These are phyloP conservation scores for Boletus pseudo-olivaceus DNA, from an alignment of 768 basidiomycete genomes.

Conservation along the genomic window DNA sequence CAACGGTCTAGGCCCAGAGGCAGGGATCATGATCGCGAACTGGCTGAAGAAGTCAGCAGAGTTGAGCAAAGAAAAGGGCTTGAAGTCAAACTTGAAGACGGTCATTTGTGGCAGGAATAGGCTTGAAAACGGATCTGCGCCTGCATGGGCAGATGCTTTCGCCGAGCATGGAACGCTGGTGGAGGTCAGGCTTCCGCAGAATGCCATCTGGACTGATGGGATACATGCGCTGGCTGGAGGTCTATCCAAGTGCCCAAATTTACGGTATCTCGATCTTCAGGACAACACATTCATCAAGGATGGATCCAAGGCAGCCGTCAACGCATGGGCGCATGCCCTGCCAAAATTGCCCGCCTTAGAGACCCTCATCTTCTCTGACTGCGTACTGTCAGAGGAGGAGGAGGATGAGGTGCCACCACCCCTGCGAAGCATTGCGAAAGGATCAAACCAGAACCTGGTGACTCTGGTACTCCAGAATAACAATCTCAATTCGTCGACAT, in stretches of 20 bases:
- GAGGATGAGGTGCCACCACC: conserved; percentile 76
- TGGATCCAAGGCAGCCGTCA: conserved; percentile 53
- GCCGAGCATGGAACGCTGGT: conserved; percentile 74
- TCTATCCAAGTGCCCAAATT: conserved; percentile 57
- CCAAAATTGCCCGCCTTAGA: conserved; percentile 66
- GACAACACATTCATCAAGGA: conserved; percentile 82
- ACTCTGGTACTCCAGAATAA: conserved; percentile 87
- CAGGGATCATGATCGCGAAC: conserved; percentile 79
- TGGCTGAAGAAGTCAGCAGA: conserved; percentile 78
- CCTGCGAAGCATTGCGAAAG: conserved; percentile 56
- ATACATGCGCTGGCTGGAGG: conserved; percentile 77
- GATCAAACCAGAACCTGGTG: conserved; percentile 72
- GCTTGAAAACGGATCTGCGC: conserved; percentile 86
- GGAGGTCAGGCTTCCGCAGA: conserved; percentile 95
- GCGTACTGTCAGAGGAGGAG: conserved; percentile 67
- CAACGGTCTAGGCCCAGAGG: conserved; percentile 92
- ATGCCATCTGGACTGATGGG: conserved; percentile 93
- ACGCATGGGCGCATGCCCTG: conserved; percentile 63
- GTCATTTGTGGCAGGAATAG: conserved; percentile 95
- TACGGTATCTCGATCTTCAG: conserved; percentile 85
- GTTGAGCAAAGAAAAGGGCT: conserved; percentile 61
- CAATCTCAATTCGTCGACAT: conserved; percentile 72
- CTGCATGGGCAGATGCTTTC: conserved; percentile 84
- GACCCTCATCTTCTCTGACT: conserved; percentile 89
- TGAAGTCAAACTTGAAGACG: conserved; percentile 66